These are phyloP conservation scores for Epichloe gansuensis DNA, from an alignment of 2,329 filamentous ascomycete species.

Conservation along the genomic window DNA sequence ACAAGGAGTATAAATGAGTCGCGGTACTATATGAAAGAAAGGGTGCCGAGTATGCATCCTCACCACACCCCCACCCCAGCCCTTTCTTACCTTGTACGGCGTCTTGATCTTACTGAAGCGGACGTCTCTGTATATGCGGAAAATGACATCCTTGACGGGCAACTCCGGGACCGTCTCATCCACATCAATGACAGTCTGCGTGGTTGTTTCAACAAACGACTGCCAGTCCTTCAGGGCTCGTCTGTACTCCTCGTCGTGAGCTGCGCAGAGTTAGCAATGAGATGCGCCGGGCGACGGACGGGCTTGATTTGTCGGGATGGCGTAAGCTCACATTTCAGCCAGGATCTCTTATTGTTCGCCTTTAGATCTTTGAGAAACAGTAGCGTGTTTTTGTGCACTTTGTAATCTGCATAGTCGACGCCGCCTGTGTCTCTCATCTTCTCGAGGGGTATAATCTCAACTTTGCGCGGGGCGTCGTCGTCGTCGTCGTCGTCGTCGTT, in stretches of 20 bases:
- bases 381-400: constrained; percentile 45
- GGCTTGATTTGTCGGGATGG: not conserved
- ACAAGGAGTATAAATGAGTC: not conserved
- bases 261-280: constrained; percentile 27
- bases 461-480: constrained; percentile 25
- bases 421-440: constrained; percentile 22
- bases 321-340: constrained; percentile 42
- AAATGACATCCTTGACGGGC: constrained; percentile 74
- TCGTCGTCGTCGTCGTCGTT: constrained; percentile 22
- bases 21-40: too few relatives aligned
- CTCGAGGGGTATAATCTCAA: constrained; percentile 24
- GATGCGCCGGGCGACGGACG: not conserved
- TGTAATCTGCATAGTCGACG: constrained; percentile 37
- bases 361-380: constrained; percentile 47
- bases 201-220: constrained; percentile 61
- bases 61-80: too few relatives aligned
- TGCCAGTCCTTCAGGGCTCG: constrained; percentile 71
- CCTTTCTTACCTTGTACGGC: constrained; percentile 63
- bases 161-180: constrained; percentile 81
- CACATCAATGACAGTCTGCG: constrained; percentile 54
- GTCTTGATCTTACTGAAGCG: constrained; percentile 76
- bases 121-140: constrained; percentile 78
- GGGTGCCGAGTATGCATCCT: too few relatives aligned
- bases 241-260: constrained; percentile 69
- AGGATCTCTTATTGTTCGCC: constrained; percentile 44